phyloP scores from a whole-genome alignment of 106 monocot genomes.

The Platanthera guangdongensis region DNA sequence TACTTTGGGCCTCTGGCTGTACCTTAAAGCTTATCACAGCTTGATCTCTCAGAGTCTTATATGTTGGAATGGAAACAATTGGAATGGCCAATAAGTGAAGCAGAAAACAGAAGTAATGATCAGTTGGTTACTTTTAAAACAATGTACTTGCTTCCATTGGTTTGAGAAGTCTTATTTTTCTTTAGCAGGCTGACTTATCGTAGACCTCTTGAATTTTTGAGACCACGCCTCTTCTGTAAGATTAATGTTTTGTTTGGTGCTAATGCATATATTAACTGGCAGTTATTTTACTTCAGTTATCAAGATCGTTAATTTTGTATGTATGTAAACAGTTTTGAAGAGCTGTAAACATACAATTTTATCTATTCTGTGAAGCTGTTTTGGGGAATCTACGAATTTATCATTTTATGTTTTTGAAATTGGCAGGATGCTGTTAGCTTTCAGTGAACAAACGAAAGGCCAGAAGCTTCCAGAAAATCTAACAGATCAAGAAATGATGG shows the following conservation, averaged over 20 bases:
- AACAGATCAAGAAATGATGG: conserved; percentile 78
- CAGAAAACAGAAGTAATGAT: background rate
- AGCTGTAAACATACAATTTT: background rate
- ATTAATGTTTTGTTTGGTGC: background rate
- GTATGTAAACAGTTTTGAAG: background rate
- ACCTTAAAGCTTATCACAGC: background rate
- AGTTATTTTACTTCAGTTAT: background rate
- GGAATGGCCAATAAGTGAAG: background rate
- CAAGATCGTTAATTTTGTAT: background rate
- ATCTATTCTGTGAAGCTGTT: background rate
- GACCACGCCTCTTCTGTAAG: background rate
- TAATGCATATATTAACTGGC: background rate
- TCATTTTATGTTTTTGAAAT: conserved; percentile 2
- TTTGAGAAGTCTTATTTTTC: background rate
- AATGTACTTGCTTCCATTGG: background rate
- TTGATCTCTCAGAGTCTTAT: background rate
- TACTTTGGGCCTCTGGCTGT: background rate
- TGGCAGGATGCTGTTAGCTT: conserved; percentile 86
- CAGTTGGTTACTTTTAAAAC: background rate
- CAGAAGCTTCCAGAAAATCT: conserved; percentile 54
- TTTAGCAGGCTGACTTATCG: background rate
- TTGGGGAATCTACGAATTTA: background rate
- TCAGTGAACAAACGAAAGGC: conserved; percentile 77
- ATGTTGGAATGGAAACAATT: background rate
- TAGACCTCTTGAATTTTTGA: background rate